These are phyloP conservation scores for Flaveria robusta DNA, from an alignment of 129 eudicot genomes.

Conservation along the genomic window DNA sequence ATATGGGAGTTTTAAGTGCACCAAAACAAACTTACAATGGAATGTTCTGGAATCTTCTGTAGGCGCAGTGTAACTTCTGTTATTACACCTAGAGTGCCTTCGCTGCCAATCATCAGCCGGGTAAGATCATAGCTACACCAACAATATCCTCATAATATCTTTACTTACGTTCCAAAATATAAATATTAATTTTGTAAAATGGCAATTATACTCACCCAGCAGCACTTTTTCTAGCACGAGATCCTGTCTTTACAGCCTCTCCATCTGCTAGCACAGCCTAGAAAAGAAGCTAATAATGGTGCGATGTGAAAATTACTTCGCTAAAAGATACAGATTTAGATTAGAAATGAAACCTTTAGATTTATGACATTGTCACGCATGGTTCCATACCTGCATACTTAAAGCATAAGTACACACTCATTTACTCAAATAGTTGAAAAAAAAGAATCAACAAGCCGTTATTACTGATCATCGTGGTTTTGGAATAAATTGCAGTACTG, in stretches of 20 bases:
- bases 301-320: background rate
- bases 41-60: constrained; percentile 81
- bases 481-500: background rate
- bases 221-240: constrained; percentile 98
- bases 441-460: constrained; percentile 11
- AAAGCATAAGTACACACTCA: constrained; percentile 34
- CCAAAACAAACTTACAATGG: constrained; percentile 58
- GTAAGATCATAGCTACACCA: constrained; percentile 83
- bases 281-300: constrained; percentile 23
- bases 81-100: constrained; percentile 97
- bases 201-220: constrained; percentile 72
- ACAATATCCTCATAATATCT: background rate
- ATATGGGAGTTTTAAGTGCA: background rate
- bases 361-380: constrained; percentile 97
- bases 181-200: background rate
- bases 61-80: constrained; percentile 92
- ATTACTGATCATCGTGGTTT: background rate
- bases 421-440: constrained; percentile 28
- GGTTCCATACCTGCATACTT: constrained; percentile 87
- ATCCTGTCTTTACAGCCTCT: constrained; percentile 89
- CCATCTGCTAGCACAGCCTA: constrained; percentile 92
- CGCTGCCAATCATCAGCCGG: constrained; percentile 92
- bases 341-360: constrained; percentile 60
- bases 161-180: background rate
- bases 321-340: background rate